Percentiles rank a stretch among this genome's conserved stretches.
Evolutionary conservation across 495 filamentous ascomycete species (phyloP).

Genomic region (Umbilicaria muhlenbergii): DNA sequence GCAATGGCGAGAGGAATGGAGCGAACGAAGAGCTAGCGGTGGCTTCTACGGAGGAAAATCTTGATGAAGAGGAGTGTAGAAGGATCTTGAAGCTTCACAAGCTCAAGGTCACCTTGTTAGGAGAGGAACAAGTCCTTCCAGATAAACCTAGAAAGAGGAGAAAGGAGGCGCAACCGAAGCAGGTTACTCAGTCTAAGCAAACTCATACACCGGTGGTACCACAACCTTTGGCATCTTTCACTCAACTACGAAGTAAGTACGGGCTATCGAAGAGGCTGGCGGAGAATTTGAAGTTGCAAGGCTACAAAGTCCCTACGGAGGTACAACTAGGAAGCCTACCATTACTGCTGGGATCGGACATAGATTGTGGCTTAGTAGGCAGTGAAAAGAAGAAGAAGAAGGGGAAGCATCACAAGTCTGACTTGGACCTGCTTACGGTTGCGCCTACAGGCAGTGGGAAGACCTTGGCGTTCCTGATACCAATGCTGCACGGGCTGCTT

Average conservation of each 20-base stretch:
- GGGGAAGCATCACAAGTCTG: constrained; percentile 6
- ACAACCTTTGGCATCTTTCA: constrained; percentile 65
- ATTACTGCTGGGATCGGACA: constrained; percentile 40
- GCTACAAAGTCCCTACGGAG: constrained; percentile 76
- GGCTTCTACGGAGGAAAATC: constrained; percentile 5
- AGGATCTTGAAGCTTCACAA: constrained; percentile 68
- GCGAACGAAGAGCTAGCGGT: not conserved
- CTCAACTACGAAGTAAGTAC: constrained; percentile 51
- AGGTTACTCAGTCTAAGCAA: constrained; percentile 25
- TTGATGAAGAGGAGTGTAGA: constrained; percentile 49
- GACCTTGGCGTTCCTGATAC: constrained; percentile 82
- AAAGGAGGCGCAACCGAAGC: constrained; percentile 21
- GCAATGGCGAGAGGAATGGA: not conserved
- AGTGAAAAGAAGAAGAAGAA: not conserved
- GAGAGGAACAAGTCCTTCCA: constrained; percentile 19
- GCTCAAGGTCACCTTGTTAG: constrained; percentile 65
- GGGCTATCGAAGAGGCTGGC: constrained; percentile 52
- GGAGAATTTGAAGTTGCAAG: constrained; percentile 68
- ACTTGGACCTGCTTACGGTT: constrained; percentile 58
- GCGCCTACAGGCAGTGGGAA: constrained; percentile 98
- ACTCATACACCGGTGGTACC: constrained; percentile 41
- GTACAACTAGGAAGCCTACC: constrained; percentile 82
- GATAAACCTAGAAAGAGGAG: constrained; percentile 37
- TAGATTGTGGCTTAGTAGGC: constrained; percentile 5
- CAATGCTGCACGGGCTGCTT: constrained; percentile 61